A percentile compares a stretch with the other conserved stretches of the same genome.
Evolutionary conservation across 1,284 basidiomycete species (phyloP).

Genomic region (Sporisorium exsertum): DNA sequence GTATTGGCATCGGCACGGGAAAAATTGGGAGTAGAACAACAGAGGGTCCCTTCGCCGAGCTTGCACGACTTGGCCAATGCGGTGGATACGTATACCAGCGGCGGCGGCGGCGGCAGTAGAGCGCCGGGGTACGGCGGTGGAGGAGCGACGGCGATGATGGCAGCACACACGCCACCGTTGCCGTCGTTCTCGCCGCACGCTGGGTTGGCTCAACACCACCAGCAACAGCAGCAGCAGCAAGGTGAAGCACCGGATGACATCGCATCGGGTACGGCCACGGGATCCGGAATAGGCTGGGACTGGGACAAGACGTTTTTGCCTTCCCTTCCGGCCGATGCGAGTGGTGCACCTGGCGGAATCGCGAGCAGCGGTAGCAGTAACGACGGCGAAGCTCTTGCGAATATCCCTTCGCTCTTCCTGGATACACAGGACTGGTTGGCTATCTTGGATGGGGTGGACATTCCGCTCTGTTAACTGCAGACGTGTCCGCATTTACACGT

Average conservation of each 20-base stretch:
- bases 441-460: conserved; percentile 35
- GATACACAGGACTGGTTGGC: conserved; percentile 38
- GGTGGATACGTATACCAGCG: conserved; percentile 22
- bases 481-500: background rate
- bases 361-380: background rate
- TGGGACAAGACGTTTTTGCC: conserved; percentile 11
- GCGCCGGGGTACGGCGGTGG: background rate
- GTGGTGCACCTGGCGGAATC: background rate
- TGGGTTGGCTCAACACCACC: background rate
- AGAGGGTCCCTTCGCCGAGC: conserved; percentile 17
- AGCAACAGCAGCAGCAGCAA: background rate
- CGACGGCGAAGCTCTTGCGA: conserved; percentile 18
- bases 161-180: background rate
- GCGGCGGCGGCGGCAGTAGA: background rate
- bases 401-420: conserved; percentile 20
- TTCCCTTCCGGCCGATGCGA: background rate
- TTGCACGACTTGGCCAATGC: conserved; percentile 37
- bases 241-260: background rate
- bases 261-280: background rate
- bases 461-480: conserved; percentile 23
- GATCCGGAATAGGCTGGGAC: conserved; percentile 8
- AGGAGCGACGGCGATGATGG: background rate
- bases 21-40: background rate
- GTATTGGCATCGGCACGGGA: background rate
- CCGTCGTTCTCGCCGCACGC: conserved; percentile 2